Evolutionary conservation across 2,329 filamentous ascomycete species (phyloP).

Genomic region (Cercospora sojina): DNA sequence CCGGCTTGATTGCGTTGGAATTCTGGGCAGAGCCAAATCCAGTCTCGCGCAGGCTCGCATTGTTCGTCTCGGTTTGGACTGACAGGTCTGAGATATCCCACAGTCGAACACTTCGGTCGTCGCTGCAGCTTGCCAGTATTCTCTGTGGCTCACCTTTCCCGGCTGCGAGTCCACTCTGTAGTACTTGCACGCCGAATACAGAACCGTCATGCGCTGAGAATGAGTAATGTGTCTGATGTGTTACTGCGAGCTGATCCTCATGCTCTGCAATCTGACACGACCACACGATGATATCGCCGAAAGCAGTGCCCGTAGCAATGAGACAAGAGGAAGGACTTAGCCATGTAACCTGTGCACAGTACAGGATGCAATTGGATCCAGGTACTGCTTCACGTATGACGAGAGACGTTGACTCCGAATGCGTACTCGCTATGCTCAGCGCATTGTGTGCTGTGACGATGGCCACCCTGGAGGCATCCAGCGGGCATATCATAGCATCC

Average conservation of each 20-base stretch:
- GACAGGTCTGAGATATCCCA: constrained; percentile 73
- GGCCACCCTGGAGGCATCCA: constrained; percentile 44
- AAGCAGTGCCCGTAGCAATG: constrained; percentile 85
- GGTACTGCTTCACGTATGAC: constrained; percentile 46
- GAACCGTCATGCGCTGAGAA: constrained; percentile 82
- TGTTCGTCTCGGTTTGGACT: constrained; percentile 17
- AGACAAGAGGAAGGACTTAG: constrained; percentile 60
- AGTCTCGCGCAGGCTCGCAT: constrained; percentile 42
- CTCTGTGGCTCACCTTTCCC: constrained; percentile 45
- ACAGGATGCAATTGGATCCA: constrained; percentile 79
- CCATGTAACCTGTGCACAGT: constrained; percentile 74
- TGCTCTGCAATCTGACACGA: constrained; percentile 52
- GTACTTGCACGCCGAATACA: constrained; percentile 85
- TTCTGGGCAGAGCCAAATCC: constrained; percentile 43
- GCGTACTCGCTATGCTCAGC: constrained; percentile 48
- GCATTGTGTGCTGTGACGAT: constrained; percentile 88
- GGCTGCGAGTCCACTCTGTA: constrained; percentile 48
- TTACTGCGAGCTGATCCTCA: constrained; percentile 21
- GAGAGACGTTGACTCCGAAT: neutral
- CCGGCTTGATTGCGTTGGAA: constrained; percentile 43
- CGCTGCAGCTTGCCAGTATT: constrained; percentile 87
- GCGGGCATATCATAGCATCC: constrained; percentile 49
- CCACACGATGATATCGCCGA: constrained; percentile 93
- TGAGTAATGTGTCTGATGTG: constrained; percentile 52
- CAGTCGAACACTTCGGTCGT: constrained; percentile 83